phyloP scores from a whole-genome alignment of 768 basidiomycete species.

The Sutorius australiensis region DNA sequence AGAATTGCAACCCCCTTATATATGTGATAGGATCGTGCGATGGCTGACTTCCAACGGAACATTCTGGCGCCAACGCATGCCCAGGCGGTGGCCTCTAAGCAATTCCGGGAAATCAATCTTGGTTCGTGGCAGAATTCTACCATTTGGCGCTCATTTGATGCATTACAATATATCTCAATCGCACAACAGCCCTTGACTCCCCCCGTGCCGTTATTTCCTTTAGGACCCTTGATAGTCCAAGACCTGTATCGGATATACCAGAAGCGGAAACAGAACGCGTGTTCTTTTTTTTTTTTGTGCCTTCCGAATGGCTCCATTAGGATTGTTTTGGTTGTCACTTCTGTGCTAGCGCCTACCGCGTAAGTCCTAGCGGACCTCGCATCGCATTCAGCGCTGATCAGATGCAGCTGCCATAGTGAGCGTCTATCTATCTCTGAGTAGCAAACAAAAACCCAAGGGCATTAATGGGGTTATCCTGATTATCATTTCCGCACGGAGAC shows the following conservation, averaged over 20 bases:
- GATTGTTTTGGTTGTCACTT: not conserved
- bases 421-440: not conserved
- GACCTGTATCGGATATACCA: not conserved
- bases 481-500: not conserved
- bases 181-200: not conserved
- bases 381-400: conserved; percentile 3
- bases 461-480: not conserved
- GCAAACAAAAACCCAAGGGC: not conserved
- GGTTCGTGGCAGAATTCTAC: not conserved
- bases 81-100: not conserved
- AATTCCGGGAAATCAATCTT: not conserved
- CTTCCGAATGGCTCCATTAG: conserved; percentile 1
- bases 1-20: conserved; percentile 9
- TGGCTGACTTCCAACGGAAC: not conserved
- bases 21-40: conserved; percentile 5
- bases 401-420: not conserved
- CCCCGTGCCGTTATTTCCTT: conserved; percentile 11
- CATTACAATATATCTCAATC: not conserved
- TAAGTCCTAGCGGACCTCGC: too few species aligned
- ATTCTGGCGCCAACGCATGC: not conserved
- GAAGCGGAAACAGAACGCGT: not conserved
- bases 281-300: not conserved
- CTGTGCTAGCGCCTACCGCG: not conserved
- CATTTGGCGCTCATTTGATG: not conserved
- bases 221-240: not conserved